Evolutionary conservation across 345 rosid genomes (phyloP), one percentile per base, ranked within the genome.

Genomic region (Eutrema heterophyllum): DNA sequence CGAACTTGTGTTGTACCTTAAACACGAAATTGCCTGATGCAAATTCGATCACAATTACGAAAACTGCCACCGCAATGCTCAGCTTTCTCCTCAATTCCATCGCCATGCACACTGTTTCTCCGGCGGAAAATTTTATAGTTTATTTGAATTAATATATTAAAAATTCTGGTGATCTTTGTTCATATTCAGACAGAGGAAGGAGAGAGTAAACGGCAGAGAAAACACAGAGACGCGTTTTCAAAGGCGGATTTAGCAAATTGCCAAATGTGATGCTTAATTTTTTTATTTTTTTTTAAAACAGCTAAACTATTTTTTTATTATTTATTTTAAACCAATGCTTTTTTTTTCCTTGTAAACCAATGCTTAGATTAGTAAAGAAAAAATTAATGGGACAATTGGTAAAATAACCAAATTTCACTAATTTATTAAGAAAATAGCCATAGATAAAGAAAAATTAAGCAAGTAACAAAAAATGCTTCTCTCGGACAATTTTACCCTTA

Each of bases 1-100:
- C 81, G 70, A 88, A 88, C 70, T 86, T 92, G 75, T 83, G 82
- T n/a, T 83, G 84, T 5, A 92, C 97, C 18, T 84, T 36, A 41
- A 94, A 83, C 51, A 88, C 84, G 12, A 87, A 9, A 67, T 87
- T 84, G 14, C 80, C 80, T 49, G 80, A 48, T 43, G 27, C 80
- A 1, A 81, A 67, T 46, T 79, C 71, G 46, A 30, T 33, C 61
- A 83, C 26, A 65, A 64, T 67, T 73, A 73, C 62, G 75, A 73
- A 65, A 72, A 75, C 43, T 7, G 69, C 49, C 66, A 63, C 43
- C 64, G 33, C 68, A 78, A 54, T n/a, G 71, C 69, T 67, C 30
- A 71, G 49, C 35, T 76, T 70, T 63, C 59, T 70, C 71, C 76
- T 64, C 79, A 68, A 59, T 75, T 83, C 85, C 85, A 84, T 80